Percentiles rank a stretch among this genome's conserved stretches.
Evolutionary conservation across 768 basidiomycete species (phyloP).

Genomic region (Multifurca ochricompacta): DNA sequence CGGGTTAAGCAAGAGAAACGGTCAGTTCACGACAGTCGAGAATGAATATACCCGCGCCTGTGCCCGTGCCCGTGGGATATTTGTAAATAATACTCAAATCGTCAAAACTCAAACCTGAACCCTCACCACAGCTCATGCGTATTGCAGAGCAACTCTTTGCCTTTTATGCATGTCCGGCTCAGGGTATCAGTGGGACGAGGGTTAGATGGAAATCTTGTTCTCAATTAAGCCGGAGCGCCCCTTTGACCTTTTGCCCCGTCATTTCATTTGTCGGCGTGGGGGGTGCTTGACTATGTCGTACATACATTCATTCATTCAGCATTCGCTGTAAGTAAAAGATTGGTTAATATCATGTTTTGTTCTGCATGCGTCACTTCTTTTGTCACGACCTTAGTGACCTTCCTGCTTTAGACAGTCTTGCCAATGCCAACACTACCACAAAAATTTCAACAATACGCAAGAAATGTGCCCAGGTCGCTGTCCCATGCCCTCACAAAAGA

Average conservation of each 20-base stretch:
- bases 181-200: slow-evolving; percentile 48
- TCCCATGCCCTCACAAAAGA: background rate
- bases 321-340: slow-evolving; percentile 13
- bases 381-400: too few relatives aligned
- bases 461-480: background rate
- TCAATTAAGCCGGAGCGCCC: slow-evolving; percentile 80
- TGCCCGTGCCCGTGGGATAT: too few relatives aligned
- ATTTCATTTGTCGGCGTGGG: slow-evolving; percentile 37
- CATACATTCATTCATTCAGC: slow-evolving; percentile 41
- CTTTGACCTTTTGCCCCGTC: slow-evolving; percentile 35
- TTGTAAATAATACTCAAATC: too few relatives aligned
- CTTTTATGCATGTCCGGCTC: slow-evolving; percentile 30
- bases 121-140: slow-evolving; percentile 34
- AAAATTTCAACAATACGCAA: background rate
- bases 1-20: too few relatives aligned
- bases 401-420: too few relatives aligned
- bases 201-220: slow-evolving; percentile 39
- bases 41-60: too few relatives aligned
- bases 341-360: too few relatives aligned
- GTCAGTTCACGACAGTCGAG: too few relatives aligned
- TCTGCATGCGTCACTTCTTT: too few relatives aligned
- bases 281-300: slow-evolving; percentile 72
- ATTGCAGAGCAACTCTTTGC: slow-evolving; percentile 49
- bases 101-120: too few relatives aligned
- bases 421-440: too few relatives aligned